Conservation (phyloP, 2,329 filamentous ascomycete species). For the Clarireedia paspali region DNA sequence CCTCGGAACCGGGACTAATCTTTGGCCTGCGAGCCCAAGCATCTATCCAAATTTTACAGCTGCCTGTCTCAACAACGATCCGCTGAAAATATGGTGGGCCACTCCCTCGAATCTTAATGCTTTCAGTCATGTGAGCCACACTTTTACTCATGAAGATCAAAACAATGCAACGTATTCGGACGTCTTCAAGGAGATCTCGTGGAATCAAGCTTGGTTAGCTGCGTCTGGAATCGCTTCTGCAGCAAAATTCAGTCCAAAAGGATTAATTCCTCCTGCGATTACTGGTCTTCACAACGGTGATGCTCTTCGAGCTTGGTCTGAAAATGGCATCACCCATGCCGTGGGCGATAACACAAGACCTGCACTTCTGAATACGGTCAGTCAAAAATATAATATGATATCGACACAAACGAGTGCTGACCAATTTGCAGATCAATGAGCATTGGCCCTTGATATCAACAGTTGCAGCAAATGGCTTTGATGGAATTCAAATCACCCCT, state of each 20-base stretch:
- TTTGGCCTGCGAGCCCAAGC: slow-evolving; percentile 36
- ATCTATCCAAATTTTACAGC: slow-evolving; percentile 21
- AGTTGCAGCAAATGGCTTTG: slow-evolving; percentile 43
- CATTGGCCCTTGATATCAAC: slow-evolving; percentile 51
- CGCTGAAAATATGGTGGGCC: slow-evolving; percentile 46
- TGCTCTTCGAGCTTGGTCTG: slow-evolving; percentile 49
- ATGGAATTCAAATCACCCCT: slow-evolving; percentile 48
- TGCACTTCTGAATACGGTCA: slow-evolving; percentile 43
- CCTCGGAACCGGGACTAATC: slow-evolving; percentile 39
- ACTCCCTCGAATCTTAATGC: slow-evolving; percentile 41
- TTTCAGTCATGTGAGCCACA: slow-evolving; percentile 54
- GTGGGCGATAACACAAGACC: slow-evolving; percentile 58
- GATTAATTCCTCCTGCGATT: slow-evolving; percentile 55
- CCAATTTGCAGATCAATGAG: slow-evolving; percentile 16
- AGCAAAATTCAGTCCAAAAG: slow-evolving; percentile 41
- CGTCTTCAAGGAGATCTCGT: slow-evolving; percentile 47
- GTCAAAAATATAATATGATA: slow-evolving; percentile 16
- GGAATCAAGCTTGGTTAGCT: slow-evolving; percentile 52
- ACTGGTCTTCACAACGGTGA: slow-evolving; percentile 59
- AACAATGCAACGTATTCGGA: slow-evolving; percentile 54
- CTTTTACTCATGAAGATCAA: slow-evolving; percentile 51
- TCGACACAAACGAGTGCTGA: neutral
- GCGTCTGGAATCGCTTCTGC: slow-evolving; percentile 42
- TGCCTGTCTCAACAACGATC: slow-evolving; percentile 41
- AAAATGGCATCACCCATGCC: slow-evolving; percentile 50